A percentile compares a stretch with the other conserved stretches of the same genome.
Evolutionary conservation across 305 asterid species (phyloP).

Genomic region (Rubia tinctorum): DNA sequence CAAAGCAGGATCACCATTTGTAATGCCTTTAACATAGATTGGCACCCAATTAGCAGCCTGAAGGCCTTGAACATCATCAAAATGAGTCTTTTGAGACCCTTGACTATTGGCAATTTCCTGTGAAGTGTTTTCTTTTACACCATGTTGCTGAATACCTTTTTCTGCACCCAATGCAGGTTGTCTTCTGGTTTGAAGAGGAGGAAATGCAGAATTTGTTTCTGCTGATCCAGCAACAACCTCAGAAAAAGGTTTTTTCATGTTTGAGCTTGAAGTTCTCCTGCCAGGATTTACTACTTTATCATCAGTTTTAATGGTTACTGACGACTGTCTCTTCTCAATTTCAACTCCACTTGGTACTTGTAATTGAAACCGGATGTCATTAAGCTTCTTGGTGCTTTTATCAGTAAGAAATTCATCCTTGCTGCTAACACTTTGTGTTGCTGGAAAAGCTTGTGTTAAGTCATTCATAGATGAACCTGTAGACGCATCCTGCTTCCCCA

Average conservation of each 20-base stretch:
- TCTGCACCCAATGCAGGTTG: conserved; percentile 43
- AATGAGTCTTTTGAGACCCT: conserved; percentile 35
- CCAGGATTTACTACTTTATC: conserved; percentile 34
- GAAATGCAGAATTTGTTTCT: conserved; percentile 62
- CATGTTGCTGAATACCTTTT: conserved; percentile 45
- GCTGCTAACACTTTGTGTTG: conserved; percentile 25
- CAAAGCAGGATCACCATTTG: conserved; percentile 39
- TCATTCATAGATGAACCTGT: conserved; percentile 26
- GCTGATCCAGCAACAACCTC: conserved; percentile 98
- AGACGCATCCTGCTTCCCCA: conserved; percentile 42
- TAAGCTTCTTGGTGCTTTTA: conserved; percentile 34
- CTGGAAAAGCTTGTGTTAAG: conserved; percentile 30
- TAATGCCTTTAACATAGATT: conserved; percentile 23
- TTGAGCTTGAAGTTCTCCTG: conserved; percentile 47
- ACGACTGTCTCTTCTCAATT: conserved; percentile 31
- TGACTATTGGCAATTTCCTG: conserved; percentile 40
- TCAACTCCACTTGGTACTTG: conserved; percentile 41
- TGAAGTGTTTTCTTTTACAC: conserved; percentile 27
- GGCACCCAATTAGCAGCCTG: conserved; percentile 29
- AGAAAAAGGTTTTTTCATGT: conserved; percentile 79
- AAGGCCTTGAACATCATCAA: conserved; percentile 22
- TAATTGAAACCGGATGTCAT: conserved; percentile 30
- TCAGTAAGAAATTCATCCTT: conserved; percentile 34
- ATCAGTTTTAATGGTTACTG: conserved; percentile 36
- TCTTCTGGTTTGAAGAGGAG: conserved; percentile 71